Percentiles rank a stretch among this genome's conserved stretches.
Evolutionary conservation across 805 yeast species (phyloP).

Genomic region (Wickerhamiella slavikovae): DNA sequence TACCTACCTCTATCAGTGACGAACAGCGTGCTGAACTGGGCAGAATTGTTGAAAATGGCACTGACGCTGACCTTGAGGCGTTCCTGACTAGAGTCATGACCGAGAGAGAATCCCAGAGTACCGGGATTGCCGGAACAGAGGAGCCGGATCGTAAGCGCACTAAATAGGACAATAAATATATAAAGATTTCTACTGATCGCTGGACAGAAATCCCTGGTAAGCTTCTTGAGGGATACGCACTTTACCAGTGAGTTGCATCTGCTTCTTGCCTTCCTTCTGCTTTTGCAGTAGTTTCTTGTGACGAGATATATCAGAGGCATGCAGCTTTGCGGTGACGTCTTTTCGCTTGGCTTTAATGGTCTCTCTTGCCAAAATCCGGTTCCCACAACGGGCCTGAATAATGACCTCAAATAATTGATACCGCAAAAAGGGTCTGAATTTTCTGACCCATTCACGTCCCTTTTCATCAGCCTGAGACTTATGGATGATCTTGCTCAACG

Average conservation of each 20-base stretch:
- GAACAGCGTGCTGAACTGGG: slow-evolving; percentile 45
- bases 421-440: slow-evolving; percentile 58
- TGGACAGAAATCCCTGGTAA: slow-evolving; percentile 56
- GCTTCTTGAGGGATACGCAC: slow-evolving; percentile 69
- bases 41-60: slow-evolving; percentile 53
- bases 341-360: slow-evolving; percentile 85
- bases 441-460: slow-evolving; percentile 67
- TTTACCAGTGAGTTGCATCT: slow-evolving; percentile 58
- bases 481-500: slow-evolving; percentile 81
- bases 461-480: slow-evolving; percentile 46
- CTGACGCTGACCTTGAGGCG: slow-evolving; percentile 55
- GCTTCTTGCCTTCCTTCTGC: slow-evolving; percentile 87
- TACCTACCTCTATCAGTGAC: slow-evolving; percentile 17
- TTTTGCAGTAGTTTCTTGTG: slow-evolving; percentile 69
- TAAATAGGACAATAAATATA: too few relatives aligned
- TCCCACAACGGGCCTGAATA: slow-evolving; percentile 72
- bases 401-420: slow-evolving; percentile 83
- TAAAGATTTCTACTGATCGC: slow-evolving; percentile 5
- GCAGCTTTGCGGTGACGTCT: slow-evolving; percentile 84
- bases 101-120: neutral
- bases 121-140: neutral
- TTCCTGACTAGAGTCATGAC: slow-evolving; percentile 42
- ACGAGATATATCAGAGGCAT: slow-evolving; percentile 83
- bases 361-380: slow-evolving; percentile 69
- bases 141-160: neutral